phyloP scores from a whole-genome alignment of 495 filamentous ascomycete species.

The Neurospora terricola region DNA sequence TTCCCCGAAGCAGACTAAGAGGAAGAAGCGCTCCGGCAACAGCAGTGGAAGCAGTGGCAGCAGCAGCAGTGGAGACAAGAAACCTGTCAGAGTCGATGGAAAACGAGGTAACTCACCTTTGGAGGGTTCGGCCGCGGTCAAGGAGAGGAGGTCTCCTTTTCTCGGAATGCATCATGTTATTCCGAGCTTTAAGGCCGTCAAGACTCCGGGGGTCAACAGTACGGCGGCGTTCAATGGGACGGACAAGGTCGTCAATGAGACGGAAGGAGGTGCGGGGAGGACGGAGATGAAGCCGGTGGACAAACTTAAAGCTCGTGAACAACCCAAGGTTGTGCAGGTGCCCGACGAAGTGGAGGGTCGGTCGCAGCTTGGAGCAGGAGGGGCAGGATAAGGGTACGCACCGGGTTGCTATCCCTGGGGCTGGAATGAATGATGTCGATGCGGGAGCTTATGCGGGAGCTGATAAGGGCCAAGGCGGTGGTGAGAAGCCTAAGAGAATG shows the following conservation, averaged over 20 bases:
- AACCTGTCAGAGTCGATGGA: too few species aligned
- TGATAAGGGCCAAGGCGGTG: neutral
- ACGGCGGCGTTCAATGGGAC: too few species aligned
- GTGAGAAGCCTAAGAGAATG: neutral
- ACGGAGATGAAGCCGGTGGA: too few species aligned
- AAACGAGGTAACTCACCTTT: too few species aligned
- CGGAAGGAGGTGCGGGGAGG: neutral
- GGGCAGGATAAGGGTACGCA: neutral
- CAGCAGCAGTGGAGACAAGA: too few species aligned
- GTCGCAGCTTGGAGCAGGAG: neutral
- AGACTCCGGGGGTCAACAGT: neutral
- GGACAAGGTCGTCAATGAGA: neutral
- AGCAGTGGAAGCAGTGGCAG: too few species aligned
- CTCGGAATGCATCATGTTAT: neutral
- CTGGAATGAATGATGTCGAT: neutral
- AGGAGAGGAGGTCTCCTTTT: too few species aligned
- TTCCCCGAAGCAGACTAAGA: too few species aligned
- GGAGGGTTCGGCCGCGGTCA: too few species aligned
- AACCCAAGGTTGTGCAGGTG: neutral
- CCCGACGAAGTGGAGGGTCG: neutral
- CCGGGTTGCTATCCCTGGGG: neutral
- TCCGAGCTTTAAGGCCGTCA: neutral
- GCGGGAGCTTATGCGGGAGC: neutral
- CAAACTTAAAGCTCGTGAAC: neutral
- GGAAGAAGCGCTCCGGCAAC: too few species aligned